Evolutionary conservation across 441 rosid genomes (phyloP).

Genomic region (Croton setiger): DNA sequence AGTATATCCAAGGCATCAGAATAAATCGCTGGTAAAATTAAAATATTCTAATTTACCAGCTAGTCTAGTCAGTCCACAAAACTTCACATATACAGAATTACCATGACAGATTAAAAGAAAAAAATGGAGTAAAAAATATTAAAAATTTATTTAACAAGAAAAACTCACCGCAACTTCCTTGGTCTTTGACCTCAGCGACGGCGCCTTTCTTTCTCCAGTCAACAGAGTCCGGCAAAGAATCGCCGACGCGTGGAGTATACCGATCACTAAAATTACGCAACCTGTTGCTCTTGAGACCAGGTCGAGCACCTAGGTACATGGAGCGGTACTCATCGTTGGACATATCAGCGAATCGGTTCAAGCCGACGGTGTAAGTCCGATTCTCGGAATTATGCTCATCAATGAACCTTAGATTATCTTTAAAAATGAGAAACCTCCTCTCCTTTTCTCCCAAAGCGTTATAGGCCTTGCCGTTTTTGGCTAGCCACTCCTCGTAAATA

Average conservation of each 20-base stretch:
- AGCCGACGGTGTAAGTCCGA: slow-evolving; percentile 55
- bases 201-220: slow-evolving; percentile 95
- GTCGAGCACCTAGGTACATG: slow-evolving; percentile 52
- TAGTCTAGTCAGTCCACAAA: too few relatives aligned
- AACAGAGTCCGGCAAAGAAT: slow-evolving; percentile 60
- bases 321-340: slow-evolving; percentile 91
- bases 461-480: slow-evolving; percentile 58
- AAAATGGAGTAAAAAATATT: too few relatives aligned
- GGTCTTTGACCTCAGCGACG: slow-evolving; percentile 76
- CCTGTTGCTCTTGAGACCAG: slow-evolving; percentile 26
- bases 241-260: slow-evolving; percentile 56
- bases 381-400: slow-evolving; percentile 67
- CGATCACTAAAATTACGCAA: slow-evolving; percentile 41
- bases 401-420: slow-evolving; percentile 73
- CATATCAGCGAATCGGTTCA: slow-evolving; percentile 85
- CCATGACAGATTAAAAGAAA: too few relatives aligned
- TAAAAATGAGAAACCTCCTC: slow-evolving; percentile 65
- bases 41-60: too few relatives aligned
- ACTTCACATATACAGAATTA: too few relatives aligned
- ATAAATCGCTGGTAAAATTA: too few relatives aligned
- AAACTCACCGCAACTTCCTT: slow-evolving; percentile 71
- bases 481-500: slow-evolving; percentile 72
- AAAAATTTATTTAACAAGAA: background rate
- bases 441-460: slow-evolving; percentile 75
- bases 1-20: background rate